A percentile compares a stretch with the other conserved stretches of the same genome.
phyloP scores from a whole-genome alignment of 139 green algal species.

The Pleodorina starrii region DNA sequence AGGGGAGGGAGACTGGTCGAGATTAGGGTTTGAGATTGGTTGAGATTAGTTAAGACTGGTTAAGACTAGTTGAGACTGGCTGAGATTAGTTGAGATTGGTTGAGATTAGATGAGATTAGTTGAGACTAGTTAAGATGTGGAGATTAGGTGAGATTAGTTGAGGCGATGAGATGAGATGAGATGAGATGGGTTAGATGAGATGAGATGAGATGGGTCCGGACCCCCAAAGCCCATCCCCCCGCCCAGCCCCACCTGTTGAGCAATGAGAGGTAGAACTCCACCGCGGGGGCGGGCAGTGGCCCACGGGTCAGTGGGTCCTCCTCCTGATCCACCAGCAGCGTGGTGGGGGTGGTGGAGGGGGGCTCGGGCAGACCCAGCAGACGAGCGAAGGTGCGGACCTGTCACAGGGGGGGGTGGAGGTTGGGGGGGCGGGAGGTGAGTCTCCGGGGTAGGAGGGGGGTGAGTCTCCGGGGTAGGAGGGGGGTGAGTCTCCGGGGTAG shows the following conservation, averaged over 20 bases:
- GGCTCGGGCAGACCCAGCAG: slow-evolving; percentile 55
- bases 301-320: slow-evolving; percentile 18
- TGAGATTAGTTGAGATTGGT: background rate
- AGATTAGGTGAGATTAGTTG: background rate
- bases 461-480: no score
- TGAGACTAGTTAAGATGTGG: no score
- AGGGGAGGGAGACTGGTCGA: background rate
- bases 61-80: background rate
- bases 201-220: background rate
- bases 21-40: no score
- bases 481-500: no score
- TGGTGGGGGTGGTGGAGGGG: no score
- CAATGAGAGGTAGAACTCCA: slow-evolving; percentile 59
- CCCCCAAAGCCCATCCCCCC: background rate
- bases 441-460: no score
- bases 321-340: background rate
- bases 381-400: slow-evolving; percentile 54
- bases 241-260: slow-evolving; percentile 52
- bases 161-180: background rate
- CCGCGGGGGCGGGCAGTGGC: slow-evolving; percentile 23
- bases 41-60: background rate
- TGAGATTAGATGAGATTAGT: background rate
- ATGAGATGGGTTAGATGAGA: background rate
- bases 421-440: background rate
- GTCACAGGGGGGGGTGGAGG: background rate